Percentiles rank a stretch among this genome's conserved stretches.
These are phyloP conservation scores for Linnemannia hyalina DNA, from an alignment of 192 early-diverging fungal genomes.

Conservation along the genomic window DNA sequence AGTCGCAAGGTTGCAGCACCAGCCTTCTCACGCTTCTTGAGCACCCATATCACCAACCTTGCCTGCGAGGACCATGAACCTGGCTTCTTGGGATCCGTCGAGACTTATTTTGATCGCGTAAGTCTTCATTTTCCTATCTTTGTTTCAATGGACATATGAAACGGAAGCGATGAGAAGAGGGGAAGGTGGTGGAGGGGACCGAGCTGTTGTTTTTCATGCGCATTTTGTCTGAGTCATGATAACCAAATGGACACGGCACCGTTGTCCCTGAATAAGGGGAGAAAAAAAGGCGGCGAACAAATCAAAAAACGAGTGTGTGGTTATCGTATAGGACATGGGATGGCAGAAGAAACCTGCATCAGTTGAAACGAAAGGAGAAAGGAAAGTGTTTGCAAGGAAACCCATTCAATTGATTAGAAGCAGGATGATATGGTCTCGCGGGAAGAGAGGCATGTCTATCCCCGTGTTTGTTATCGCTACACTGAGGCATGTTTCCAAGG, in stretches of 20 bases:
- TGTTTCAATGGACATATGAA: neutral
- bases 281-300: neutral
- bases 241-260: neutral
- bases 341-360: neutral
- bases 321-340: neutral
- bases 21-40: slow-evolving; percentile 32
- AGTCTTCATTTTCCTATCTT: neutral
- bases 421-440: no score
- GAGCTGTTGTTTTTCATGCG: neutral
- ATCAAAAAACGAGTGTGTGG: no score
- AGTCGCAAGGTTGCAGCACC: neutral
- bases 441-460: neutral
- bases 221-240: no score
- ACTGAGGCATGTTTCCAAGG: neutral
- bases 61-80: slow-evolving; percentile 78
- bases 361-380: neutral
- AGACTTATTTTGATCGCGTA: slow-evolving; percentile 75
- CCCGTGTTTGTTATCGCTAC: neutral
- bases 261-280: neutral
- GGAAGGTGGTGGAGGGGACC: neutral
- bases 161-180: neutral
- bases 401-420: neutral
- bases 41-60: slow-evolving; percentile 62
- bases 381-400: neutral
- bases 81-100: slow-evolving; percentile 78